Percentiles rank a stretch among this genome's conserved stretches.
phyloP scores from a whole-genome alignment of 495 filamentous ascomycete genomes.

The Aspergillus ellipticus region DNA sequence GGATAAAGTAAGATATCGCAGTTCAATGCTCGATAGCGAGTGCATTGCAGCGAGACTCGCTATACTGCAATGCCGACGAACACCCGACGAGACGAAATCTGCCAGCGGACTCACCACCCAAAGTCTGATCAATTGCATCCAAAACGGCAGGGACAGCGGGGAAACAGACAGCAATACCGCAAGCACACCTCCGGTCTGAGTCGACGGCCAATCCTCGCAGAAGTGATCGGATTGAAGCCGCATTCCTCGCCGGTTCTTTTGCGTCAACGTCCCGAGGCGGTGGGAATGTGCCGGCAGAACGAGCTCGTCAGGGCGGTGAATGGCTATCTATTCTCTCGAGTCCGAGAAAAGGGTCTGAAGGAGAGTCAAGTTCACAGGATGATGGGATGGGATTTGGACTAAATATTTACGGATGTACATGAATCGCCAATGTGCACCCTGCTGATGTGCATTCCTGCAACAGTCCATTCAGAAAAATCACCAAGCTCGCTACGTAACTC shows the following conservation, averaged over 20 bases:
- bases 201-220: not conserved
- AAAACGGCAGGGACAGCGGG: not conserved
- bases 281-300: conserved; percentile 5
- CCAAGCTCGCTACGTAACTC: conserved; percentile 13
- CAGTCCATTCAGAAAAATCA: not conserved
- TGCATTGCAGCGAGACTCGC: not conserved
- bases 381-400: not conserved
- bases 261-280: conserved; percentile 8
- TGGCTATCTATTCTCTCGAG: too few relatives aligned
- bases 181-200: not conserved
- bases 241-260: conserved; percentile 4
- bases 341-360: not conserved
- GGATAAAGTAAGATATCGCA: not conserved
- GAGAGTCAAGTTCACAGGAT: not conserved
- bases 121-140: not conserved
- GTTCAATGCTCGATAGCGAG: not conserved
- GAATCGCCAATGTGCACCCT: not conserved
- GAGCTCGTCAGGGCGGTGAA: not conserved
- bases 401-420: not conserved
- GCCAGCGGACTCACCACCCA: not conserved
- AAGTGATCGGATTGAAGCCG: not conserved
- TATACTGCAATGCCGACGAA: not conserved
- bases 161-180: not conserved
- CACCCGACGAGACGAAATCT: not conserved
- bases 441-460: not conserved